Evolutionary conservation across 306 rosid species (phyloP).

Genomic region (Erythrophleum fordii): DNA sequence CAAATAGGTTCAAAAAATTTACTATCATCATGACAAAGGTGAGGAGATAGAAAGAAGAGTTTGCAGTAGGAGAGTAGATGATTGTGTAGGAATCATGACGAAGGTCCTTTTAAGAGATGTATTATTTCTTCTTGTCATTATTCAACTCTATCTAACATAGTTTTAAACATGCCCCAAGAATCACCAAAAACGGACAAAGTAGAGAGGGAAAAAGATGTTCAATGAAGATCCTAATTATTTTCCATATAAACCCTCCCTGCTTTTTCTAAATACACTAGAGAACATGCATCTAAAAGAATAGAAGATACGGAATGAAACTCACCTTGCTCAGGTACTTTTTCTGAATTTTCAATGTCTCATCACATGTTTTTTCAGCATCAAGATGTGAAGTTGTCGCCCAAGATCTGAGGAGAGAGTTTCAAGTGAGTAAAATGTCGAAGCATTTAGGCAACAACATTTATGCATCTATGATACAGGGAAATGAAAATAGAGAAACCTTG

Average conservation of each 20-base stretch:
- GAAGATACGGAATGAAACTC: constrained; percentile 31
- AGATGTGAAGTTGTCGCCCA: constrained; percentile 74
- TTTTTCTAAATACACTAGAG: not conserved
- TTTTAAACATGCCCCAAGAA: not conserved
- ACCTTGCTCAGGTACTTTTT: constrained; percentile 89
- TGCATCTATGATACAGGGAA: not conserved
- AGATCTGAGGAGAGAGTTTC: constrained; percentile 61
- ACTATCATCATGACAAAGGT: constrained; percentile 22
- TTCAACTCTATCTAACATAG: not conserved
- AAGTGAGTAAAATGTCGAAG: constrained; percentile 34
- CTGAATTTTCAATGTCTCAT: constrained; percentile 84
- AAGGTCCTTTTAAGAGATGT: not conserved
- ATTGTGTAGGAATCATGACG: not conserved
- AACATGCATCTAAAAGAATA: not conserved
- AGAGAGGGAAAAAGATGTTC: not conserved
- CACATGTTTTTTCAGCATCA: constrained; percentile 86
- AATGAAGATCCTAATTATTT: constrained; percentile 6
- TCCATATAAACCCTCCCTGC: not conserved
- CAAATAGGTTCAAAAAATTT: constrained; percentile 36
- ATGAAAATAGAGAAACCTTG: constrained; percentile 48
- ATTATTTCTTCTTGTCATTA: not conserved
- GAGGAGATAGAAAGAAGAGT: constrained; percentile 9
- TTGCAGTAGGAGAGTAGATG: constrained; percentile 2
- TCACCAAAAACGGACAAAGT: constrained; percentile 5
- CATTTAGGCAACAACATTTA: constrained; percentile 15